These are phyloP conservation scores for Penicillium sp. DNA, from an alignment of 2,329 filamentous ascomycete genomes.

Conservation along the genomic window DNA sequence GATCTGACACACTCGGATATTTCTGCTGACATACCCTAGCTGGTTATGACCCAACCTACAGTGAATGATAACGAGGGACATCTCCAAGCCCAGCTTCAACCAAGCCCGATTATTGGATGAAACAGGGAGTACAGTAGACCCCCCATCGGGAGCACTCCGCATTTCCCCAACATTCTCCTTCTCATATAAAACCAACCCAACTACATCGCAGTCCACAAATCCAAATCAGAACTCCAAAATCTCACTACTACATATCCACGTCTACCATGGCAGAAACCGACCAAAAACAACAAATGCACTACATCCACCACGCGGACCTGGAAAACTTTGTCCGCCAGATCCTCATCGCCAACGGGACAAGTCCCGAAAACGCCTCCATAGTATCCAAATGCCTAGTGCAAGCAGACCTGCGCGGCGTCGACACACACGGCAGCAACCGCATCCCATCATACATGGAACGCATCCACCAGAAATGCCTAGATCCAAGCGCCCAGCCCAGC, in stretches of 20 bases:
- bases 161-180: conserved; percentile 1
- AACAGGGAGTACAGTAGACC: neutral
- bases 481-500: conserved; percentile 55
- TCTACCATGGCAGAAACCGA: conserved; percentile 11
- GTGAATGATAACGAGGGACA: neutral
- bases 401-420: conserved; percentile 72
- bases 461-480: conserved; percentile 63
- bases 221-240: no score
- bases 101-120: neutral
- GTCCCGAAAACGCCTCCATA: conserved; percentile 54
- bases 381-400: conserved; percentile 65
- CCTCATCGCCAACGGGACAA: conserved; percentile 50
- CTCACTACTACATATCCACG: no score
- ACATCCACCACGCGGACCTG: conserved; percentile 15
- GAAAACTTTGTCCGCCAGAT: conserved; percentile 27
- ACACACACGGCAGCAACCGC: conserved; percentile 73
- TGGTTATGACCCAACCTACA: neutral
- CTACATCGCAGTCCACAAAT: neutral
- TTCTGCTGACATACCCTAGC: no score
- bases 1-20: no score
- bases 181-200: conserved; percentile 1
- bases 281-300: conserved; percentile 13
- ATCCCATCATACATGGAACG: conserved; percentile 73
- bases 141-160: conserved; percentile 2
- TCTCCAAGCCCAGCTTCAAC: neutral